A percentile compares a stretch with the other conserved stretches of the same genome.
Conservation (phyloP, 73 alveolate genomes). For the Blepharisma stoltei region DNA sequence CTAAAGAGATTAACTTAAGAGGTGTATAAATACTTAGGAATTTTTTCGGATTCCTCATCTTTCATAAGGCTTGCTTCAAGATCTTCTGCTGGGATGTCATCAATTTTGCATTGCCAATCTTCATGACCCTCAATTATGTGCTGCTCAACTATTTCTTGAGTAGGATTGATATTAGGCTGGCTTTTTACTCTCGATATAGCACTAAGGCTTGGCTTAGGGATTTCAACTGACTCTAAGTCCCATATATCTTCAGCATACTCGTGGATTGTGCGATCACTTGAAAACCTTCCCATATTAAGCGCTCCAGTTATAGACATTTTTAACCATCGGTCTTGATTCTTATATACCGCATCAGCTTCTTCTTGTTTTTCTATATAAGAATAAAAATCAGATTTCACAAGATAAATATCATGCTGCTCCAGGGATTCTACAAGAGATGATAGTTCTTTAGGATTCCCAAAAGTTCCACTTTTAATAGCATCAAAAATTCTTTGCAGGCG, state of each 20-base stretch:
- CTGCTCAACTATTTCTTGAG: not conserved
- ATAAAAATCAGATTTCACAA: not conserved
- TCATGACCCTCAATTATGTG: no score
- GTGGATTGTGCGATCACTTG: slow-evolving; percentile 84
- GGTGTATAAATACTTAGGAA: no score
- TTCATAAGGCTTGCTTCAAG: no score
- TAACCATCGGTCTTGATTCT: slow-evolving; percentile 56
- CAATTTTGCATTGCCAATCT: no score
- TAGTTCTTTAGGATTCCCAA: not conserved
- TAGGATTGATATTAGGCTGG: not conserved
- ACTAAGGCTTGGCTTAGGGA: not conserved
- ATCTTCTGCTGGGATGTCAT: no score
- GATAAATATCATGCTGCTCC: not conserved
- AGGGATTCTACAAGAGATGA: not conserved
- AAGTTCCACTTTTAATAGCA: slow-evolving; percentile 36
- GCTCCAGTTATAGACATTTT: slow-evolving; percentile 47
- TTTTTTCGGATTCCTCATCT: no score
- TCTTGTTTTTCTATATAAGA: slow-evolving; percentile 49
- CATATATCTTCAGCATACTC: slow-evolving; percentile 83
- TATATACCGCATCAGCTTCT: slow-evolving; percentile 58
- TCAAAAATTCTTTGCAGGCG: slow-evolving; percentile 36
- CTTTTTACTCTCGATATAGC: not conserved
- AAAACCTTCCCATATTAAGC: slow-evolving; percentile 79
- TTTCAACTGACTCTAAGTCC: slow-evolving; percentile 36
- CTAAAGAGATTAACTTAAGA: no score